Evolutionary conservation across 2,329 filamentous ascomycete genomes (phyloP), one percentile per base, ranked within the genome.

Genomic region (Bipolaris sorokiniana): DNA sequence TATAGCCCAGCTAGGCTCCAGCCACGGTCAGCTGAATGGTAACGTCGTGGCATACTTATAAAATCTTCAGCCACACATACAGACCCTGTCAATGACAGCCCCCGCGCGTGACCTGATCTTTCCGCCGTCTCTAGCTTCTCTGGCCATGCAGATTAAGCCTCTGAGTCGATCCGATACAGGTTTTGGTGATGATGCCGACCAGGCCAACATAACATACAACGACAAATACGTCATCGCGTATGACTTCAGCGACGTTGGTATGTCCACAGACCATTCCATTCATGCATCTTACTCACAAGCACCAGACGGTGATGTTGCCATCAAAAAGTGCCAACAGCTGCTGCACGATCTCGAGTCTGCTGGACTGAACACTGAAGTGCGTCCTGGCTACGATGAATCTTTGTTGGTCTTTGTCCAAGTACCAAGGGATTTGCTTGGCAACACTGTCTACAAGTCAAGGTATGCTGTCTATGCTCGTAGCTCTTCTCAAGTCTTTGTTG

Each of bases 161-260:
- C 48, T 71, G 58, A 63, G 56, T 45, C 62, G 66, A 56, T 65
- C 64, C 36, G 66, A 69, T 20, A 71, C 66, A 20, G 64, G 58
- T 9, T 37, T 67, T n/a, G 58, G 64, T 11, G 69, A 70, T 50
- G 67, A 71, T 53, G 55, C 61, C 40, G 62, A 64, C 38, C 63
- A 65, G 37, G 56, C 61, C 15, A 61, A 70, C 40, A 63, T 67
- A 36, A 66, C 64, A 5, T 73, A 71, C 44, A 67, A 74, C 48
- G 70, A 74, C 55, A 72, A 72, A 47, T 75, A 73, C 61, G 67
- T 74, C 20, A 48, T 74, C 1, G 67, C 70, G 9, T 74, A 73
- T 54, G 64, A 75, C 36, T 75, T 68, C 47, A 58, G 62, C 28
- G 57, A 59, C 16, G 33, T 67, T 47, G 67, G 70, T 74, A 51